A percentile compares a stretch with the other conserved stretches of the same genome.
These are phyloP conservation scores for Mortierella sp. DNA, from an alignment of 371 early-diverging fungal genomes.

Conservation along the genomic window DNA sequence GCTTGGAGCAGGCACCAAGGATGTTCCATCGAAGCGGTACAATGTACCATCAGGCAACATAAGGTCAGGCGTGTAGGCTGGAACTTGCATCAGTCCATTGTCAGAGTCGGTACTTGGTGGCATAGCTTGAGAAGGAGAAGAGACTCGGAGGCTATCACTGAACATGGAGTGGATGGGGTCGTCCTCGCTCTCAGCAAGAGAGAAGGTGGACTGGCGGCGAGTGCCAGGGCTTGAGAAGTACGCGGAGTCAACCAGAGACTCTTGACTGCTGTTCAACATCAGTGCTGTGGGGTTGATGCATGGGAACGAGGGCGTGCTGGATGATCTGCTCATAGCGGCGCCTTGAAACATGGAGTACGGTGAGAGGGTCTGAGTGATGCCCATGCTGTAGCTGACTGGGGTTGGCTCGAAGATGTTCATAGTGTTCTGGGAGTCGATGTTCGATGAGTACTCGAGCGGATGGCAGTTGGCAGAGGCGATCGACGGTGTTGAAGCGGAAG, in stretches of 20 bases:
- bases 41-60: constrained; percentile 32
- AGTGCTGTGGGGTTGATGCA: constrained; percentile 28
- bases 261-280: constrained; percentile 4
- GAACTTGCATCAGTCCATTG: neutral
- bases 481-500: neutral
- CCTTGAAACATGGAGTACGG: constrained; percentile 4
- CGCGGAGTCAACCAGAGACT: constrained; percentile 2
- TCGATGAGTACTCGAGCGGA: constrained; percentile 3
- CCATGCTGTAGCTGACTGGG: neutral
- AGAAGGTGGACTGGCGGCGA: constrained; percentile 12
- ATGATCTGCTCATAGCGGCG: constrained; percentile 16
- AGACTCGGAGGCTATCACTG: constrained; percentile 8
- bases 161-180: constrained; percentile 21
- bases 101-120: neutral
- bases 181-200: constrained; percentile 11
- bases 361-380: constrained; percentile 8
- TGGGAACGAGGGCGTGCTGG: constrained; percentile 9
- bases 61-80: constrained; percentile 7
- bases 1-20: constrained; percentile 9
- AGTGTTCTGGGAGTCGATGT: neutral
- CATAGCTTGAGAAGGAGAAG: neutral
- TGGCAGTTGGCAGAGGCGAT: constrained; percentile 1
- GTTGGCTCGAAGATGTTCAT: constrained; percentile 11
- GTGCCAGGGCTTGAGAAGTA: constrained; percentile 9
- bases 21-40: constrained; percentile 27